These are phyloP conservation scores for Pyronema domesticum DNA, from an alignment of 495 filamentous ascomycete species.

Conservation along the genomic window DNA sequence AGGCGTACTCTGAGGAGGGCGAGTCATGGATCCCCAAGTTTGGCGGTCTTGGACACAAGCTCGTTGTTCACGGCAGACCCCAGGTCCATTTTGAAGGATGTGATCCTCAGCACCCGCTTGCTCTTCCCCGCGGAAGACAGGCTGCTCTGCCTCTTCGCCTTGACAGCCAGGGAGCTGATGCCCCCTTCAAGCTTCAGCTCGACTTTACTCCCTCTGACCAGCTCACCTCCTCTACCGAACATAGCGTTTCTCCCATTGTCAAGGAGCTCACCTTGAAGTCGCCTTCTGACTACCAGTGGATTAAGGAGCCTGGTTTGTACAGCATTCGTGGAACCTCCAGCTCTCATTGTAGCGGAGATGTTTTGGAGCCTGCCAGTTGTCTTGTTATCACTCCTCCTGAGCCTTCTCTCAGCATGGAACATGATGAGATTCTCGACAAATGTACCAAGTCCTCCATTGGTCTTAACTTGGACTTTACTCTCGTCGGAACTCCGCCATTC, in stretches of 20 bases:
- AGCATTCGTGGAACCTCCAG: constrained; percentile 59
- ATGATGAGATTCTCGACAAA: constrained; percentile 75
- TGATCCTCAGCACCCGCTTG: constrained; percentile 59
- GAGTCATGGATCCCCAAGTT: constrained; percentile 38
- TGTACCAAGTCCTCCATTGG: constrained; percentile 88
- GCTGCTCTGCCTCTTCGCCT: constrained; percentile 57
- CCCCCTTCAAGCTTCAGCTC: constrained; percentile 44
- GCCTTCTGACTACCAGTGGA: constrained; percentile 32
- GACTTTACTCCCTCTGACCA: constrained; percentile 51
- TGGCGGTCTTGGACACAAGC: constrained; percentile 50
- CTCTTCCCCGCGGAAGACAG: constrained; percentile 54
- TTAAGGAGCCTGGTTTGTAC: constrained; percentile 71
- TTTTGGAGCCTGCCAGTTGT: constrained; percentile 82
- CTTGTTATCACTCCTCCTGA: constrained; percentile 78
- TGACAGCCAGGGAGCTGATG: constrained; percentile 38
- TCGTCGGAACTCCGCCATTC: constrained; percentile 85
- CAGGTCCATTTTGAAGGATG: constrained; percentile 50
- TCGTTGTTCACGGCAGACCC: constrained; percentile 77
- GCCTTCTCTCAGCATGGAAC: constrained; percentile 51
- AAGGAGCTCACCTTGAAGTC: constrained; percentile 37
- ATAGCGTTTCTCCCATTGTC: constrained; percentile 34
- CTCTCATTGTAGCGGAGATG: constrained; percentile 65
- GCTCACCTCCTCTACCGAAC: constrained; percentile 44
- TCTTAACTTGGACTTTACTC: constrained; percentile 64
- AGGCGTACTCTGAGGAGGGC: constrained; percentile 44